Conservation (phyloP, 176 grass and related monocot species). For the Ensete glaucum region DNA sequence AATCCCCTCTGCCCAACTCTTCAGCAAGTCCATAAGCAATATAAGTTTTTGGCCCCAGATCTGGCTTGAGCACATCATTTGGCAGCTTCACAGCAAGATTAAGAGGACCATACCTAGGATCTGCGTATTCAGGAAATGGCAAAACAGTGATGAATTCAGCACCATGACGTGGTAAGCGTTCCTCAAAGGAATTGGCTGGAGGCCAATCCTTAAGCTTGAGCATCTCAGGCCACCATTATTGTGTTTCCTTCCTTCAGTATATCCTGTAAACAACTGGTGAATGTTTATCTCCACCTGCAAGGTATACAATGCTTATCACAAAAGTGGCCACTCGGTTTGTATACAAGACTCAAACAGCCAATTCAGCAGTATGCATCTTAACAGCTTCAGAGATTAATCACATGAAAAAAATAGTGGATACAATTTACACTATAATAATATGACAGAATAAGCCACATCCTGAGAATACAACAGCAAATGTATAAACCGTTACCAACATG, state of each 20-base stretch:
- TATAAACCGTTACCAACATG: no score
- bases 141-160: constrained; percentile 67
- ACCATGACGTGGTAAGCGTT: constrained; percentile 68
- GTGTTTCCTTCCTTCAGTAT: constrained; percentile 33
- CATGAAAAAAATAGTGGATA: no score
- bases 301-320: not conserved
- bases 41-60: constrained; percentile 77
- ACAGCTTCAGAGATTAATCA: no score
- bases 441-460: no score
- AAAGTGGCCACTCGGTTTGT: not conserved
- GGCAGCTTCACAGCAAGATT: constrained; percentile 73
- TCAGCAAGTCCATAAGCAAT: constrained; percentile 64
- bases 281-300: constrained; percentile 53
- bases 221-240: constrained; percentile 36
- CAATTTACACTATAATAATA: no score
- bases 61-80: constrained; percentile 42
- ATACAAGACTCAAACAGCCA: not conserved
- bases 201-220: constrained; percentile 93
- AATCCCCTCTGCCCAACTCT: constrained; percentile 78
- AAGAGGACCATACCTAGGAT: constrained; percentile 59
- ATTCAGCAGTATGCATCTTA: not conserved
- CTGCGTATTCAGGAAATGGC: constrained; percentile 78
- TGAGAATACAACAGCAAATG: no score
- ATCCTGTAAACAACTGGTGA: constrained; percentile 55
- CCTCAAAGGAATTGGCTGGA: constrained; percentile 51